These are phyloP conservation scores for Neurospora africana DNA, from an alignment of 495 filamentous ascomycete genomes.

Conservation along the genomic window DNA sequence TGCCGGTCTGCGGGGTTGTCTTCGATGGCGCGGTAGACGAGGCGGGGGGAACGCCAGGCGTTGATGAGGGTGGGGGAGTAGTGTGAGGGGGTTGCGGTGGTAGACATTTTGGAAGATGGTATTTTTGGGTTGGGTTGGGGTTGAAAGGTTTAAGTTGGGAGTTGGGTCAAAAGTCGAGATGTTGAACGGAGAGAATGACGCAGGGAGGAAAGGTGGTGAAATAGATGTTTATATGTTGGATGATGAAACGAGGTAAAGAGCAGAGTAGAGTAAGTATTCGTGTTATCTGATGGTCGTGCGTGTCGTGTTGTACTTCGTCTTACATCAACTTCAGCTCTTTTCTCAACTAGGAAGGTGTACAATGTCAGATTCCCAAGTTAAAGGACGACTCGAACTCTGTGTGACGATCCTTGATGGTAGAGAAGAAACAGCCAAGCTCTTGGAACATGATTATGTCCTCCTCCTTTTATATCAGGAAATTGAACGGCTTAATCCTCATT, in stretches of 20 bases:
- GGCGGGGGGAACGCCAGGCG: slow-evolving; percentile 21
- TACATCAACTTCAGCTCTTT: neutral
- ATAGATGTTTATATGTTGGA: neutral
- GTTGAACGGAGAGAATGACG: neutral
- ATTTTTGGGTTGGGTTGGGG: neutral
- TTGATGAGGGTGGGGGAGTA: slow-evolving; percentile 1
- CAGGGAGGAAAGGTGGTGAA: neutral
- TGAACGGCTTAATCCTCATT: neutral
- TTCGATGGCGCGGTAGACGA: slow-evolving; percentile 28
- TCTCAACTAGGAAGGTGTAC: neutral
- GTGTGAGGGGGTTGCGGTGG: neutral
- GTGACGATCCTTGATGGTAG: neutral
- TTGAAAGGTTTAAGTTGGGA: neutral
- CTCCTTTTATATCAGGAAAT: neutral
- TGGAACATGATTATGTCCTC: neutral
- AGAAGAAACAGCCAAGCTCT: neutral
- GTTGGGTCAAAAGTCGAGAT: neutral
- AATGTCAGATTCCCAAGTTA: neutral
- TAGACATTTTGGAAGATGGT: neutral
- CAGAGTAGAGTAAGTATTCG: neutral
- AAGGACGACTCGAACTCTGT: neutral
- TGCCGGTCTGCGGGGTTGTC: slow-evolving; percentile 20
- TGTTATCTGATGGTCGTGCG: neutral
- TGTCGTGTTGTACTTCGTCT: neutral
- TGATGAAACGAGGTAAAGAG: neutral